phyloP scores from a whole-genome alignment of 2,329 filamentous ascomycete species.

The Leptographium galeiforme region DNA sequence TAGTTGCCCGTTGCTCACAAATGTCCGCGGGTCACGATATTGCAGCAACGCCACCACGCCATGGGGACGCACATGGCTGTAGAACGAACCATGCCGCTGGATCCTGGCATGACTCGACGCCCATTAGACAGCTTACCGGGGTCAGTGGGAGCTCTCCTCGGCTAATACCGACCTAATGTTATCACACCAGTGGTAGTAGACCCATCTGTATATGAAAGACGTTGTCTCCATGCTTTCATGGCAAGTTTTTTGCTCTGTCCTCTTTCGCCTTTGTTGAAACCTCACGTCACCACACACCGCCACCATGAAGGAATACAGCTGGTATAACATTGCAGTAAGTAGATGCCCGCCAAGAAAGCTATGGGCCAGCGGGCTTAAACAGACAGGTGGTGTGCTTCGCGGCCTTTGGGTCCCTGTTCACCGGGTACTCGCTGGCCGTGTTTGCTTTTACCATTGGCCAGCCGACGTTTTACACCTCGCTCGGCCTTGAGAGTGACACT shows the following conservation, averaged over 20 bases:
- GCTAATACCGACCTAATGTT: neutral
- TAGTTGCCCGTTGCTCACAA: too few species aligned
- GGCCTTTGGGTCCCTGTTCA: slow-evolving; percentile 2
- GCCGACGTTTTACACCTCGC: neutral
- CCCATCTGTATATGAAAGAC: neutral
- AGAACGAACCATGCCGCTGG: too few species aligned
- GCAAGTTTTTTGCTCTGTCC: neutral
- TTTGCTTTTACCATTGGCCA: slow-evolving; percentile 1
- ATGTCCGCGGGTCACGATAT: too few species aligned
- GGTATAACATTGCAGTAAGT: slow-evolving; percentile 1
- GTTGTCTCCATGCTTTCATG: neutral
- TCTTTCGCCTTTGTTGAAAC: neutral
- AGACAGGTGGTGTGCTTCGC: slow-evolving; percentile 1
- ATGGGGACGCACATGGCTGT: too few species aligned
- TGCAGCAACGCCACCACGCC: too few species aligned
- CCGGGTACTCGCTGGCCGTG: slow-evolving; percentile 1
- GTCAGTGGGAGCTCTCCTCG: neutral
- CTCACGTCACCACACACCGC: neutral
- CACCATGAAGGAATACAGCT: neutral
- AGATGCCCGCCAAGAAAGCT: too few species aligned
- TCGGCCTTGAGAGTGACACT: neutral
- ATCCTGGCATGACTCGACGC: too few species aligned
- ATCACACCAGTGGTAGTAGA: too few species aligned
- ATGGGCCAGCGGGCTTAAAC: neutral
- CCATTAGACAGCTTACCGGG: too few species aligned